Percentiles rank a stretch among this genome's conserved stretches.
Evolutionary conservation across 164 flowering plant species (phyloP).

Genomic region (Cinnamomum micranthum): DNA sequence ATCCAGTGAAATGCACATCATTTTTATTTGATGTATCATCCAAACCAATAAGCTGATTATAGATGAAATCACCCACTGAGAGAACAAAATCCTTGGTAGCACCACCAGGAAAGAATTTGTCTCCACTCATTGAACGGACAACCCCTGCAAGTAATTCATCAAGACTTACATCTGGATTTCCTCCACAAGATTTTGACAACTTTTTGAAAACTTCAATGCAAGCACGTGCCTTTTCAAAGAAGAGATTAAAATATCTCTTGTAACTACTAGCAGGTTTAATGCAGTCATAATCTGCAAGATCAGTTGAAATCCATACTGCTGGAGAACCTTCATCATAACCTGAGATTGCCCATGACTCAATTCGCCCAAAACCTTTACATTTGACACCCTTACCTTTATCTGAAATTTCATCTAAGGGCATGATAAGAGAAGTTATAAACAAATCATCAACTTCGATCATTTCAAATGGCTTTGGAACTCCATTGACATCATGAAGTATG

Average conservation of each 20-base stretch:
- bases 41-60: constrained; percentile 71
- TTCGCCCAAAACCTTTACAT: constrained; percentile 83
- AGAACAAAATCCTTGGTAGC: constrained; percentile 58
- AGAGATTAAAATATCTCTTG: constrained; percentile 52
- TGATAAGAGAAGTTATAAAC: constrained; percentile 58
- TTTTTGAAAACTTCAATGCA: constrained; percentile 68
- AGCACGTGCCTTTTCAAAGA: constrained; percentile 67
- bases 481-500: constrained; percentile 51
- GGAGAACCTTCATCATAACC: constrained; percentile 88
- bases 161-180: constrained; percentile 50
- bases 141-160: constrained; percentile 78
- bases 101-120: constrained; percentile 46
- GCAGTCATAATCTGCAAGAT: constrained; percentile 75
- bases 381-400: constrained; percentile 51
- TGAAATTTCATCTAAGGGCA: constrained; percentile 47
- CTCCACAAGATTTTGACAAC: constrained; percentile 55
- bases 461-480: constrained; percentile 59
- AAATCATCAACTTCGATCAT: constrained; percentile 62
- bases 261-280: constrained; percentile 56
- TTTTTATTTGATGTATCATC: constrained; percentile 55
- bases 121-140: constrained; percentile 65
- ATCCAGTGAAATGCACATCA: constrained; percentile 44
- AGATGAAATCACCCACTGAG: constrained; percentile 79
- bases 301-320: constrained; percentile 75
- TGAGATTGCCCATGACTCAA: constrained; percentile 77